Evolutionary conservation across 192 early-diverging fungal species (phyloP), one percentile per base, ranked within the genome.

Genomic region (Coemansia sp.): DNA sequence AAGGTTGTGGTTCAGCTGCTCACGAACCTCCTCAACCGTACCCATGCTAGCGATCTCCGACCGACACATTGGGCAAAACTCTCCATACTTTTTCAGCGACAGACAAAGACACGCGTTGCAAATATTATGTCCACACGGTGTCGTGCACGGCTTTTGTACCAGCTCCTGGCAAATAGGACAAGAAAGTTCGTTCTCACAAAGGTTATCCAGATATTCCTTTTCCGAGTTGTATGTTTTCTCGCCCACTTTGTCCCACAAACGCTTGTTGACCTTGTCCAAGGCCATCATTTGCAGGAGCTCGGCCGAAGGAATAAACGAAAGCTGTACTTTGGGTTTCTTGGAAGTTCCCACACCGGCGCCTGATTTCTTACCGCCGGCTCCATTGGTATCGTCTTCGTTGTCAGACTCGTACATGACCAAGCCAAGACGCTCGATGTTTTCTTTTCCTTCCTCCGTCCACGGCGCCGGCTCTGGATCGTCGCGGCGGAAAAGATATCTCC

Each of bases 401-500:
- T 67, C 72, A 0, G 70, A 65, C 54, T 81, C 66, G 54, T 76
- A 66, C 67, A 85, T 83, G 35, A 64, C 60, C 12, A 91, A 34
- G 0, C 87, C 87, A 12, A 86, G 60, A 17, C 79, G 57, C 33
- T 60, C 63, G 22, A 86, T 86, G 18, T 72, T 56, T 9, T 28
- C 48, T 35, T 78, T 84, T 20, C 90, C 90, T 56, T 86, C 86
- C 6, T 53, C 33, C 0, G 86, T 89, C 90, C 89, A 91, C 1
- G 90, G 89, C 22, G 87, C 85, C 8, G 88, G 86, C 48, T 87
- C 88, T 0, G 70, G 62, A 56, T 91, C 90, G 55, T 89, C 88
- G 58, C 90, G 82, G 9, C 88, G 75, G 74, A 91, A 86, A 9
- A 81, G 62, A 56, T 76, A 91, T 36, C 88, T 78, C 89, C 89